Conservation (phyloP, 2,329 filamentous ascomycete species). For the Calonectria pseudoturangicola region DNA sequence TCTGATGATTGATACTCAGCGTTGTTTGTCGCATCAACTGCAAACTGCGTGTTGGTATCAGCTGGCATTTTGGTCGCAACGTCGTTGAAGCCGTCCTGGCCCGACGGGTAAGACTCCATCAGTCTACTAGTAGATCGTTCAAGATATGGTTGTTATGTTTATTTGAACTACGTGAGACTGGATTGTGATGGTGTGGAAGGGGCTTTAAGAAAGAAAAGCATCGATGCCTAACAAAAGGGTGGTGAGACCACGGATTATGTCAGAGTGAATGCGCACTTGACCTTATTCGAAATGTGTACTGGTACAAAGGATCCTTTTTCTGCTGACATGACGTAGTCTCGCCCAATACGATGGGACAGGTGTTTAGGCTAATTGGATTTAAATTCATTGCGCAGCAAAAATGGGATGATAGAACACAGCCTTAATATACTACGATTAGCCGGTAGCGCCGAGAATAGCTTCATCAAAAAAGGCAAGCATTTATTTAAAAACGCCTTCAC, state of each 20-base stretch:
- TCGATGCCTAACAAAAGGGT: background rate
- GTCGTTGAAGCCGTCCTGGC: background rate
- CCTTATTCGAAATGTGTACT: background rate
- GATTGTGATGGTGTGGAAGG: background rate
- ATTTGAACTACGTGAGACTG: background rate
- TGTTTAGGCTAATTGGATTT: background rate
- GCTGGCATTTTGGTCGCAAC: background rate
- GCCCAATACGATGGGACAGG: background rate
- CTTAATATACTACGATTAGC: too few species aligned
- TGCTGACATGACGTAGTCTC: background rate
- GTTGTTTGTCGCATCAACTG: background rate
- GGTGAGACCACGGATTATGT: constrained; percentile 2
- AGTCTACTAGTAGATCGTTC: too few species aligned
- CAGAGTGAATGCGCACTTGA: background rate
- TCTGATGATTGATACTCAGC: too few species aligned
- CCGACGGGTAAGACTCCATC: background rate
- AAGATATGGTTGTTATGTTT: too few species aligned
- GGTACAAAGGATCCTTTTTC: background rate
- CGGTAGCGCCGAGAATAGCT: too few species aligned
- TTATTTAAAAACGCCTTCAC: too few species aligned
- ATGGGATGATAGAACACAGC: too few species aligned
- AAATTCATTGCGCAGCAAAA: background rate
- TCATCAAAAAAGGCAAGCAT: too few species aligned
- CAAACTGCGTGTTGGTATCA: too few species aligned
- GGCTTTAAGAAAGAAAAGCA: background rate